phyloP scores from a whole-genome alignment of 2,329 filamentous ascomycete genomes.

The Stenocarpella maydis region DNA sequence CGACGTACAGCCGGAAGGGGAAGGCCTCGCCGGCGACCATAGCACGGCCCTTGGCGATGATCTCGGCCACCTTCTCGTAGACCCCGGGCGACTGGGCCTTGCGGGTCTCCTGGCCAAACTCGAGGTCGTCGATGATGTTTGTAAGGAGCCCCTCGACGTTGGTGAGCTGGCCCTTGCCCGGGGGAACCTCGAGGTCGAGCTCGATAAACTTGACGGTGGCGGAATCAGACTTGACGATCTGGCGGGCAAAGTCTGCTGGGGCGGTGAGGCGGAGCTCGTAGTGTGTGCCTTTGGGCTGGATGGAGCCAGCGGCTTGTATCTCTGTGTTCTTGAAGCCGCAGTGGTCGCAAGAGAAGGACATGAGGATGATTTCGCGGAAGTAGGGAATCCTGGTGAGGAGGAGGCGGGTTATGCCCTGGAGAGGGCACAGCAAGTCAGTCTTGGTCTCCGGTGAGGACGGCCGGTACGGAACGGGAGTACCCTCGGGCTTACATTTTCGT shows the following conservation, averaged over 20 bases:
- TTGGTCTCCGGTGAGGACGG: neutral
- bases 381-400: slow-evolving; percentile 93
- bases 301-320: slow-evolving; percentile 89
- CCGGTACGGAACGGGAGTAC: too few species aligned
- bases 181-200: slow-evolving; percentile 90
- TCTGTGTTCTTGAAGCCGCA: slow-evolving; percentile 93
- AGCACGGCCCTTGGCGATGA: slow-evolving; percentile 76
- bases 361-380: slow-evolving; percentile 97
- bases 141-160: slow-evolving; percentile 90
- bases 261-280: slow-evolving; percentile 83
- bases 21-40: slow-evolving; percentile 83
- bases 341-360: slow-evolving; percentile 93
- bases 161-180: slow-evolving; percentile 88
- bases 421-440: neutral
- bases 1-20: slow-evolving; percentile 87
- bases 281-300: slow-evolving; percentile 86
- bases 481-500: slow-evolving; percentile 75
- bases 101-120: slow-evolving; percentile 81
- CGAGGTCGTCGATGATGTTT: slow-evolving; percentile 81
- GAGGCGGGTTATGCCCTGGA: slow-evolving; percentile 81
- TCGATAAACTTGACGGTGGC: slow-evolving; percentile 89
- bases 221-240: slow-evolving; percentile 91
- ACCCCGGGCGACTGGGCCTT: slow-evolving; percentile 82
- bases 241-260: slow-evolving; percentile 78
- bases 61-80: slow-evolving; percentile 76